Conservation (phyloP, 1,284 basidiomycete species). For the Wallemia hederae region DNA sequence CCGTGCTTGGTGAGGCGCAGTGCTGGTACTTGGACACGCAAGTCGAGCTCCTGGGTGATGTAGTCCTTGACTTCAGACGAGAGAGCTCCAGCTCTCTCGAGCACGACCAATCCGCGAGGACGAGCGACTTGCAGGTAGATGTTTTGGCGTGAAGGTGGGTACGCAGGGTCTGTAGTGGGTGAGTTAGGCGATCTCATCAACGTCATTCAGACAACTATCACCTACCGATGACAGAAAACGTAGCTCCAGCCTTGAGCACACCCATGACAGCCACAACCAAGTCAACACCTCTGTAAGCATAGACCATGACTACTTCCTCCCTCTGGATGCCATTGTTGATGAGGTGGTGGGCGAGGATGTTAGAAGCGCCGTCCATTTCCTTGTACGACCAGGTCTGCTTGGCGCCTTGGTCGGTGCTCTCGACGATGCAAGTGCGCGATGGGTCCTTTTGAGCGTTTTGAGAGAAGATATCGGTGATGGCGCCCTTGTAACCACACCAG, state of each 20-base stretch:
- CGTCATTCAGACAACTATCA: slow-evolving; percentile 5
- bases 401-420: slow-evolving; percentile 24
- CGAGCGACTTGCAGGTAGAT: slow-evolving; percentile 82
- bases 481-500: slow-evolving; percentile 92
- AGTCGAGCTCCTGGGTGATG: slow-evolving; percentile 41
- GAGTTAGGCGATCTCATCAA: neutral
- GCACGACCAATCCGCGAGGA: slow-evolving; percentile 71
- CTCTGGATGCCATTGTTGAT: slow-evolving; percentile 56
- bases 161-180: slow-evolving; percentile 49
- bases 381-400: slow-evolving; percentile 46
- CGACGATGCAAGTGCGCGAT: slow-evolving; percentile 51
- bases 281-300: slow-evolving; percentile 85
- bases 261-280: slow-evolving; percentile 93
- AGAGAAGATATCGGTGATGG: slow-evolving; percentile 79
- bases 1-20: slow-evolving; percentile 40
- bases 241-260: slow-evolving; percentile 82
- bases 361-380: slow-evolving; percentile 55
- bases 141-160: slow-evolving; percentile 79
- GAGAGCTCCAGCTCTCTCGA: slow-evolving; percentile 68
- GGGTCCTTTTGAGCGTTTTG: slow-evolving; percentile 46
- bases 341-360: slow-evolving; percentile 73
- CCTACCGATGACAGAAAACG: slow-evolving; percentile 86
- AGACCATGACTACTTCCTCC: slow-evolving; percentile 97
- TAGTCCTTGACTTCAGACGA: slow-evolving; percentile 58
- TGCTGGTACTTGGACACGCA: slow-evolving; percentile 79